Base-by-base conservation (phyloP, 2,329 filamentous ascomycete species). In the Coniochaeta prunicola region DNA sequence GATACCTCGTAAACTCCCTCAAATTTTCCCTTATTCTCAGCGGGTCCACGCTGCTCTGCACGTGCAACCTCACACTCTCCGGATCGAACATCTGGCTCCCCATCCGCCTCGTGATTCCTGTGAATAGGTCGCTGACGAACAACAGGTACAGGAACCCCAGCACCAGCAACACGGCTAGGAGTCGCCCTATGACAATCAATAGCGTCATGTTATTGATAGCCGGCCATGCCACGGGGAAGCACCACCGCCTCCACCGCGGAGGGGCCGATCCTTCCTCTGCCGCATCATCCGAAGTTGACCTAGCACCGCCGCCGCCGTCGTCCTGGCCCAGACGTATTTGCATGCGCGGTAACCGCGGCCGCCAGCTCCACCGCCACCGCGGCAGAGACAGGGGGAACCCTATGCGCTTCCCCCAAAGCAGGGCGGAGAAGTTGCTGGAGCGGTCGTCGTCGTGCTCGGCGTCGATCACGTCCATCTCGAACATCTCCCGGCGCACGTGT, bases 401-500 rank as follows among this genome's bases (percentile, higher is more conserved):
- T 67, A 85, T 82, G 50, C 80, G 73, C 70, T 85, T 85, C 56
- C 79, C 76, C 77, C 80, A 85, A 57, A 76, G 69, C 2, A 76
- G 77, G 26, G 77, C 70, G 31, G 74, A 71, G 12, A 60, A 65
- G 59, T 61, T 74, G 66, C 59, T 34, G 28, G 30, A 36, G 17
- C 31, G 53, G 33, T 54, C 53, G 13, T 38, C 72, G 69, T 60
- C 62, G 55, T 75, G 71, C 24, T 75, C 68, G 30, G 85, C 84
- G 65, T 96, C 91, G 67, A 91, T 83, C 45, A 96, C 84, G 65
- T 96, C 91, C 81, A 96, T 86, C 80, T 97, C 89, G 69, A 96
- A 85, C 77, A 97, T 88, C 74, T 94, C 90, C 64, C 88, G 83
- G 62, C 90, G 86, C 66, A 94, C 81, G 62, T 86, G 84, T 33